These are phyloP conservation scores for Fusarium continuum DNA, from an alignment of 2,329 filamentous ascomycete genomes.

Conservation along the genomic window DNA sequence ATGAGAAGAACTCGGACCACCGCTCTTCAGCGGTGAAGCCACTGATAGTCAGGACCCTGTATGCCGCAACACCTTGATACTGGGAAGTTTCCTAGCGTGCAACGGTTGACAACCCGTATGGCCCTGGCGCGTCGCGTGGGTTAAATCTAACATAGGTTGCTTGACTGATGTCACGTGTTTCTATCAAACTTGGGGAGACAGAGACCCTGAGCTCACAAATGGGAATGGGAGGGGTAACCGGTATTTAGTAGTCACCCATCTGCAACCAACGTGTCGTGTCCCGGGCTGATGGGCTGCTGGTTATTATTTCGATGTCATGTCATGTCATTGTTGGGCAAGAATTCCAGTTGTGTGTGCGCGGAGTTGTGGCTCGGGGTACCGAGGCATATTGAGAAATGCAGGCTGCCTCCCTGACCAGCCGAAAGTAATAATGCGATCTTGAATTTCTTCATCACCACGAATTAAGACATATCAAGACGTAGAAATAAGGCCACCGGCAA, in stretches of 20 bases:
- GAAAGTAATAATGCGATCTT: too few relatives aligned
- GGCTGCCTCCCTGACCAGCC: conserved; percentile 1
- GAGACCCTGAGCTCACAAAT: conserved; percentile 6
- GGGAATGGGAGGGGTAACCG: background rate
- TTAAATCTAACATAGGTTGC: conserved; percentile 10
- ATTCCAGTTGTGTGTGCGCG: conserved; percentile 21
- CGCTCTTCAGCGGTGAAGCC: conserved; percentile 31
- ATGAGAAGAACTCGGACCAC: conserved; percentile 24
- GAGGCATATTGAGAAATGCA: background rate
- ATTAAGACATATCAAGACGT: conserved; percentile 12
- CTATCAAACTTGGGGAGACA: conserved; percentile 12
- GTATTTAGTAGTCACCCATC: conserved; percentile 13
- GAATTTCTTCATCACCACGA: conserved; percentile 20
- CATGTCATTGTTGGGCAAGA: background rate
- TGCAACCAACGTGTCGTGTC: conserved; percentile 19
- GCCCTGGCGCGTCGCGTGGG: conserved; percentile 20
- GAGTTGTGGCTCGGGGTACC: background rate
- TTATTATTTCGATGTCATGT: too few relatives aligned
- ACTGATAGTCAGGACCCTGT: conserved; percentile 10
- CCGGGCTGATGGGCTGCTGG: conserved; percentile 14
- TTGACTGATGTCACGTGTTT: conserved; percentile 36
- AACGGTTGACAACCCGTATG: conserved; percentile 24
- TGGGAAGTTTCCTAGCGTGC: conserved; percentile 17
- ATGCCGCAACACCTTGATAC: conserved; percentile 4
- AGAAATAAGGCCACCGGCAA: conserved; percentile 14